Base-by-base conservation (phyloP, 352 stramenopile species). In the Plasmopara halstedii region DNA sequence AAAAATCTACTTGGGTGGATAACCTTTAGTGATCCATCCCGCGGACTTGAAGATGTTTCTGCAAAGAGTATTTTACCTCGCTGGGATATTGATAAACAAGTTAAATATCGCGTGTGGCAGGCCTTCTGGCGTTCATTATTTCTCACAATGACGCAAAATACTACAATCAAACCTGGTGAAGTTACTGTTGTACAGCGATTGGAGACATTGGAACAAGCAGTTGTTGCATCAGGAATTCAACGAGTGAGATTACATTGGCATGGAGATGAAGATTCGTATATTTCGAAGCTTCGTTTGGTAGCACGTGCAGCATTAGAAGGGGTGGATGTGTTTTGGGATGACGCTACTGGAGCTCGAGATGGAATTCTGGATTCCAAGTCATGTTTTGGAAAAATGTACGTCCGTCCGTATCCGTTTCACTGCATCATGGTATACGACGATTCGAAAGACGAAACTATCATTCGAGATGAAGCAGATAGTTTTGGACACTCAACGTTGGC, bases 381-480 rank as follows among this genome's bases (percentile, higher is more conserved):
- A 1, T 64, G 42, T 51, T 79, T 79, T 51, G 67, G 62, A 0
- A 77, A 77, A 48, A 69, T 77, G 65, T 73, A 70, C 39, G 51
- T 78, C 21, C 18, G 46, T 0, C 54, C 66, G 11, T 78, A 78
- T 43, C 70, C 70, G n/a, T 78, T 78, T 34, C 54, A 75, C 31
- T 76, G 64, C 40, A 57, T 76, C 13, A 34, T 82, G 20, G 58
- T 73, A 6, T 78, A 78, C 33, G 64, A 78, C 33, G 67, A 83
- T 27, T 37, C 53, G n/a, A 69, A 64, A 13, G 64, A 76, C 18
- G 56, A 77, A 46, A 35, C 51, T 3, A 70, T 77, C 50, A 46
- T 78, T 8, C 57, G 52, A 2, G 62, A 72, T 23, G 53, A 66
- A 19, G 47, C 47, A 1, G 48, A 58, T 11, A 2, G 0, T n/a